Evolutionary conservation across 208 protist species (phyloP), one percentile per base, ranked within the genome.

Genomic region (Trichomonas vaginalis): DNA sequence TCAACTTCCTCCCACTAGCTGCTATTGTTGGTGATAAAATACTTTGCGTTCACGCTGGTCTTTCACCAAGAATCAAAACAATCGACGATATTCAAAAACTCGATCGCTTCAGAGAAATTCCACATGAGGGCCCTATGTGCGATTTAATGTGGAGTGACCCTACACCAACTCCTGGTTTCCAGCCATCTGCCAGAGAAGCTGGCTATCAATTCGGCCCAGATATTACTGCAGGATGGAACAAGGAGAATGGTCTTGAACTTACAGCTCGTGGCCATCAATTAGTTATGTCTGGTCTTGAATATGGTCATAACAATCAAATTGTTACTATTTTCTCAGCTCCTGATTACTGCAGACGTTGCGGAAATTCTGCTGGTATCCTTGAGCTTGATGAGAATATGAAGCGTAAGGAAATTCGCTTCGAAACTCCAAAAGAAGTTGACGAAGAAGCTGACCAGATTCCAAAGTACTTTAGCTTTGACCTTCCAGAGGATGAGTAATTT

Each of bases 291-390:
- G 99, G 99, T 10, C 99, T 99, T 97, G 99, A 99, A 95, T 99
- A 98, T 98, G 98, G 97, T 47, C 99, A 99, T 96, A 98, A 99
- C 96, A 97, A 99, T 40, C 98, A 99, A 96, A 98, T 99, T 0
- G 98, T 99, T 32, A 99, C 99, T 23, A 98, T 99, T 96, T 99
- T 99, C 97, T 98, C 97, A 49, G 99, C 99, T 0, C 99, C 99
- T 14, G 99, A 99, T 97, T 99, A 99, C 97, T 99, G 99, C 97
- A 99, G 9, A 17, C 15, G 96, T 21, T 96, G 95, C 61, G 96
- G 96, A 46, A 97, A 97, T 92, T 35, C 37, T 83, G 98, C 98
- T 0, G 98, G 98, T 8, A 98, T 99, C 56, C 98, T 99, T 97
- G 99, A 99, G 97, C 96, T 99, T 45, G 99, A 99, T 97, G 99